phyloP scores from a whole-genome alignment of 352 stramenopile genomes.

The Phytopythium aichiense region DNA sequence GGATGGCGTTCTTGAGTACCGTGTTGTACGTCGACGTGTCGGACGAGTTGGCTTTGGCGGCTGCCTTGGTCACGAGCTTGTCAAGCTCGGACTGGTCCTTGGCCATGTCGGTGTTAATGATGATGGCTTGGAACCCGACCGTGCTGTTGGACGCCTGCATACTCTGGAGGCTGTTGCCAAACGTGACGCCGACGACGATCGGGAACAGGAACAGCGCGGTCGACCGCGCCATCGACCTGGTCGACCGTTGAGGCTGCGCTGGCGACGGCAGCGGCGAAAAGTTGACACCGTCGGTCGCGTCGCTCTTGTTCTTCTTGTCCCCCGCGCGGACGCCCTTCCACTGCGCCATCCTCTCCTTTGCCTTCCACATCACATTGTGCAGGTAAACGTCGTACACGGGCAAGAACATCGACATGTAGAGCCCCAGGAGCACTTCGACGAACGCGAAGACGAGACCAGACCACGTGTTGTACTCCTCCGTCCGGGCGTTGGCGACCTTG shows the following conservation, averaged over 20 bases:
- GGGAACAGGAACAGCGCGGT: slow-evolving; percentile 34
- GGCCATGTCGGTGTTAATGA: slow-evolving; percentile 35
- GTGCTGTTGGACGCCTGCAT: slow-evolving; percentile 47
- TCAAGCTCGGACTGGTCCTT: slow-evolving; percentile 33
- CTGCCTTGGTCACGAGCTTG: slow-evolving; percentile 11
- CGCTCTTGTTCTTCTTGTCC: slow-evolving; percentile 5
- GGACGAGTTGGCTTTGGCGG: slow-evolving; percentile 4
- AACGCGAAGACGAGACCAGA: slow-evolving; percentile 41
- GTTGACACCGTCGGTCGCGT: neutral
- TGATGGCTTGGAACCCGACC: slow-evolving; percentile 40
- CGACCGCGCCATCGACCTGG: slow-evolving; percentile 6
- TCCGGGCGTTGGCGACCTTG: slow-evolving; percentile 21
- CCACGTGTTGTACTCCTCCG: slow-evolving; percentile 40
- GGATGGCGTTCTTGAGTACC: slow-evolving; percentile 40
- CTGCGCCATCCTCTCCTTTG: neutral
- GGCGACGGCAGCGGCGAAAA: too few relatives aligned
- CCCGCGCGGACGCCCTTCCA: too few relatives aligned
- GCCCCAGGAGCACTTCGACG: slow-evolving; percentile 33
- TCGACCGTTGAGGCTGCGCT: slow-evolving; percentile 10
- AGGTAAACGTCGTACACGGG: slow-evolving; percentile 40
- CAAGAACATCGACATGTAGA: slow-evolving; percentile 32
- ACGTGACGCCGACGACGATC: slow-evolving; percentile 30
- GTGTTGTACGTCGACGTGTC: slow-evolving; percentile 24
- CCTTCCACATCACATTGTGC: slow-evolving; percentile 43
- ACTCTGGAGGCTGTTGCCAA: slow-evolving; percentile 45